Conservation (phyloP, 768 basidiomycete genomes). For the Kwoniella sp. region DNA sequence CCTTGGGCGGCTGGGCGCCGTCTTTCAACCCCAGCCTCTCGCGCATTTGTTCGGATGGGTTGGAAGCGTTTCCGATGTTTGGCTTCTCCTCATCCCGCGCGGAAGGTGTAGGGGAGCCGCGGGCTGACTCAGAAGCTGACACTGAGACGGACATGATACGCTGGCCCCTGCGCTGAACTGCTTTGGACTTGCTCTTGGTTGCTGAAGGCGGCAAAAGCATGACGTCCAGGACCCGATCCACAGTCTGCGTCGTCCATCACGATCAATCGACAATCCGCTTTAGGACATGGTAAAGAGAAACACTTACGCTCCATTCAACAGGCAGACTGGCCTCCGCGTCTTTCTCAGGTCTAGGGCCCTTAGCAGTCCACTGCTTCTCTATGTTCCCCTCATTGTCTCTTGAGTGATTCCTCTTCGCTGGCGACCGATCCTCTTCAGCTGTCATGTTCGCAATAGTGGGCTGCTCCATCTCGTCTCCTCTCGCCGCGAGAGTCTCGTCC, state of each 20-base stretch:
- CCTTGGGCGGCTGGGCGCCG: constrained; percentile 68
- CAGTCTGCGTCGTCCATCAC: constrained; percentile 58
- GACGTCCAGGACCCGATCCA: constrained; percentile 89
- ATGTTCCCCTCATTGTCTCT: constrained; percentile 14
- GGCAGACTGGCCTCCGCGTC: constrained; percentile 79
- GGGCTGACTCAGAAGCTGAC: constrained; percentile 35
- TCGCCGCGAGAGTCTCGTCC: constrained; percentile 49
- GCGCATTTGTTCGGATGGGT: constrained; percentile 38
- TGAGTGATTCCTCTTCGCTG: constrained; percentile 48
- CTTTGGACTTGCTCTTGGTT: constrained; percentile 46
- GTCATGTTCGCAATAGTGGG: constrained; percentile 47
- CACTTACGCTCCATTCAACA: constrained; percentile 65
- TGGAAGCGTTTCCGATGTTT: not conserved
- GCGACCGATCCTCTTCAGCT: constrained; percentile 55
- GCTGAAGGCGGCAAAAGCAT: constrained; percentile 64
- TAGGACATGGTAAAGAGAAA: not conserved
- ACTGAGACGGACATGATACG: constrained; percentile 29
- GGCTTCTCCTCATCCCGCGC: not conserved
- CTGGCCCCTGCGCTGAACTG: constrained; percentile 10
- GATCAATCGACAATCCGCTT: not conserved
- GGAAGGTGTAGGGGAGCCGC: constrained; percentile 13
- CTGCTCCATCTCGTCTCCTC: constrained; percentile 45
- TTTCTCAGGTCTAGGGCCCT: constrained; percentile 60
- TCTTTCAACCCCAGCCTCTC: constrained; percentile 39
- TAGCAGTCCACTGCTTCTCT: constrained; percentile 36